Evolutionary conservation across 305 asterid genomes (phyloP).

Genomic region (Rubia balearica): DNA sequence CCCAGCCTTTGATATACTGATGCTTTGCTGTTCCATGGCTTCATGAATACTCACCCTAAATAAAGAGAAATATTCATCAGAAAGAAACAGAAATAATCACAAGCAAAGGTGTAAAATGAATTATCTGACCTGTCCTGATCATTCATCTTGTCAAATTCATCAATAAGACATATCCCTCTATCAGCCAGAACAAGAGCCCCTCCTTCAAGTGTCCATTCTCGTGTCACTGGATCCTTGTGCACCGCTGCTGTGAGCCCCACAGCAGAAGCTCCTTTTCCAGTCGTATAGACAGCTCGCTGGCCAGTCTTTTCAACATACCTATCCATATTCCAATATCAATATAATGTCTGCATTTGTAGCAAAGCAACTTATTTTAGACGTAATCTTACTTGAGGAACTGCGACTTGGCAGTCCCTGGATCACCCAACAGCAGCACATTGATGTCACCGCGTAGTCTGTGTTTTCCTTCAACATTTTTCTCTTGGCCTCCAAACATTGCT

Average conservation of each 20-base stretch:
- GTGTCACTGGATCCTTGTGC: conserved; percentile 93
- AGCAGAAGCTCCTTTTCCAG: conserved; percentile 99
- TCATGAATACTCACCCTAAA: conserved; percentile 98
- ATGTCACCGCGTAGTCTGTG: conserved; percentile 88
- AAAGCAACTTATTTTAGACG: conserved; percentile 19
- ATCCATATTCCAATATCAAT: conserved; percentile 19
- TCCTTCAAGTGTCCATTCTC: conserved; percentile 99
- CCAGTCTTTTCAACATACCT: conserved; percentile 97
- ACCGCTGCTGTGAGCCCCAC: conserved; percentile 96
- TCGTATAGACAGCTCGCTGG: conserved; percentile 93
- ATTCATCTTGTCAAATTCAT: conserved; percentile 96
- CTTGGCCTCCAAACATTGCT: conserved; percentile 87
- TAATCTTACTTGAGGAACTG: conserved; percentile 86
- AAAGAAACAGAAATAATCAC: conserved; percentile 13
- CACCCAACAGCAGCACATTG: conserved; percentile 90
- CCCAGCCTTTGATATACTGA: conserved; percentile 97
- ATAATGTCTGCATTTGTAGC: conserved; percentile 14
- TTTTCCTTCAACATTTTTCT: conserved; percentile 71
- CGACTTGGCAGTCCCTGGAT: conserved; percentile 99
- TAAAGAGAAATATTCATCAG: conserved; percentile 17
- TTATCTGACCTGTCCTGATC: conserved; percentile 78
- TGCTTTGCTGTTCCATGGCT: conserved; percentile 99
- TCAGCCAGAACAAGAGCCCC: conserved; percentile 99
- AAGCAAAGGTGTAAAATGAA: conserved; percentile 11
- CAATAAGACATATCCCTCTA: conserved; percentile 97